Percentiles rank a stretch among this genome's conserved stretches.
These are phyloP conservation scores for Leptodontidium sp. DNA, from an alignment of 2,329 filamentous ascomycete species.

Conservation along the genomic window DNA sequence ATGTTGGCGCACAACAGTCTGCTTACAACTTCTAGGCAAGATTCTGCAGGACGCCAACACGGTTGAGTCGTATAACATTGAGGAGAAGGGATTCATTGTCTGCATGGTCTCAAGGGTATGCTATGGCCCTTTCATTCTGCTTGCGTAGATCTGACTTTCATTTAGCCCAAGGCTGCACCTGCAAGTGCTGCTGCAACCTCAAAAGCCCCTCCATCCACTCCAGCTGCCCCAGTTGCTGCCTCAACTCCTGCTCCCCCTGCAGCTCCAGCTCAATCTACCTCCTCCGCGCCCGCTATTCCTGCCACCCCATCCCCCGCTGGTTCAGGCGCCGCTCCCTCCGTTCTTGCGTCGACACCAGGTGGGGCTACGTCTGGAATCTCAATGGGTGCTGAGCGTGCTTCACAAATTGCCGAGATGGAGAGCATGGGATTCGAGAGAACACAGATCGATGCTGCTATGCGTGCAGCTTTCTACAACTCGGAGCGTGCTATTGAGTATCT, in stretches of 20 bases:
- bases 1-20: slow-evolving; percentile 21
- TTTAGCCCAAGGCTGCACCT: slow-evolving; percentile 72
- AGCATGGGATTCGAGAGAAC: slow-evolving; percentile 92
- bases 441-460: slow-evolving; percentile 93
- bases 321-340: slow-evolving; percentile 57
- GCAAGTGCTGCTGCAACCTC: slow-evolving; percentile 62
- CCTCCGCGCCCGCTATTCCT: slow-evolving; percentile 57
- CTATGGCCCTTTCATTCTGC: slow-evolving; percentile 2
- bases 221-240: slow-evolving; percentile 63
- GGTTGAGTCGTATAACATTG: slow-evolving; percentile 95
- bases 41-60: slow-evolving; percentile 98
- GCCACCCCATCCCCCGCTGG: slow-evolving; percentile 56
- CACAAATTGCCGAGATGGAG: slow-evolving; percentile 91
- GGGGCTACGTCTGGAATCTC: slow-evolving; percentile 84
- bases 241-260: slow-evolving; percentile 65
- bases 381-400: slow-evolving; percentile 82
- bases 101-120: slow-evolving; percentile 97
- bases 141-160: slow-evolving; percentile 37
- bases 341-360: slow-evolving; percentile 55
- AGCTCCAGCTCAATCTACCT: slow-evolving; percentile 67
- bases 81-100: slow-evolving; percentile 99
- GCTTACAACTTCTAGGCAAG: slow-evolving; percentile 72
- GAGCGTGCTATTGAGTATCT: slow-evolving; percentile 98
- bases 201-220: slow-evolving; percentile 65
- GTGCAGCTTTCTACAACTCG: slow-evolving; percentile 95